A percentile compares a stretch with the other conserved stretches of the same genome.
Conservation (phyloP, 345 rosid species). For the Mallotus nudiflorus region DNA sequence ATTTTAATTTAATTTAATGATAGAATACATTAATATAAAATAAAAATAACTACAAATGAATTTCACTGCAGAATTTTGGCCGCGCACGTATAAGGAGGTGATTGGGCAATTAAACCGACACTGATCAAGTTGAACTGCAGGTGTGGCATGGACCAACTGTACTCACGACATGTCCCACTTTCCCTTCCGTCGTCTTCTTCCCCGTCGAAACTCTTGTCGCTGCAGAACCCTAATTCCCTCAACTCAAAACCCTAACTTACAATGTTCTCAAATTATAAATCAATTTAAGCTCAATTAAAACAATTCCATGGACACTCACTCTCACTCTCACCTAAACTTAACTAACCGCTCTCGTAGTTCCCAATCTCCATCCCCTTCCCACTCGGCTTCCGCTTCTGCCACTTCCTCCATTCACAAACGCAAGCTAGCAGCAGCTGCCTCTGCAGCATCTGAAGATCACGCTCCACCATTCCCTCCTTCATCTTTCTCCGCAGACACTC, state of each 20-base stretch:
- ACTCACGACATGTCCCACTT: not conserved
- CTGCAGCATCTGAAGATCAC: constrained; percentile 71
- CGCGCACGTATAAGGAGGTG: too few relatives aligned
- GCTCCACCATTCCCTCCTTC: constrained; percentile 85
- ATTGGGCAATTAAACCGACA: too few relatives aligned
- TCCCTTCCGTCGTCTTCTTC: not conserved
- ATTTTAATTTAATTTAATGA: too few relatives aligned
- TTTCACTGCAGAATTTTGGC: too few relatives aligned
- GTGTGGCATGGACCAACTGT: too few relatives aligned
- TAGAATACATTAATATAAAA: too few relatives aligned
- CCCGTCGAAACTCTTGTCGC: not conserved
- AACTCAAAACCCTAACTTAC: constrained; percentile 17
- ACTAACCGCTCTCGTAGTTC: constrained; percentile 90
- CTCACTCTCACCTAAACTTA: constrained; percentile 72
- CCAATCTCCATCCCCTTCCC: constrained; percentile 89
- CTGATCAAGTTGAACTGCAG: too few relatives aligned
- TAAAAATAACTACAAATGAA: too few relatives aligned
- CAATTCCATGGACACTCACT: constrained; percentile 44
- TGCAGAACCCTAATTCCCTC: constrained; percentile 17
- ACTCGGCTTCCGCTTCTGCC: constrained; percentile 96
- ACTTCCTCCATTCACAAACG: constrained; percentile 94
- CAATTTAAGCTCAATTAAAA: not conserved
- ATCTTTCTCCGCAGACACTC: constrained; percentile 90
- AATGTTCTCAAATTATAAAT: not conserved
- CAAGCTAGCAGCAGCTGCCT: constrained; percentile 65